Conservation (phyloP, 1,139 yeast species). For the Protomyces gravidus region DNA sequence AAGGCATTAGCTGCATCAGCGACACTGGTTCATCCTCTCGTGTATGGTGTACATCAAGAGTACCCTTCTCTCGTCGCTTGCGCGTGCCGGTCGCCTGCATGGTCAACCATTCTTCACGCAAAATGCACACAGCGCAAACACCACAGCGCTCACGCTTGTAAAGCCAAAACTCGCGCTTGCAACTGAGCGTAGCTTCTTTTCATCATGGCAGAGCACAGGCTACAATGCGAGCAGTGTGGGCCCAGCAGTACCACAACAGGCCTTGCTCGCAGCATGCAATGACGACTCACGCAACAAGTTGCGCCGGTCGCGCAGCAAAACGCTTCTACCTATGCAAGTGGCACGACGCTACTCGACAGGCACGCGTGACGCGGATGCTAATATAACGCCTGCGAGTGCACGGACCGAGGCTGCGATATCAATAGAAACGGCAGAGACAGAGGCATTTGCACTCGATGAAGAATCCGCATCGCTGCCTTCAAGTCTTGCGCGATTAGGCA, state of each 20-base stretch:
- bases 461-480: neutral
- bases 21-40: too few relatives aligned
- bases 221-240: constrained; percentile 11
- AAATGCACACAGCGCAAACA: constrained; percentile 18
- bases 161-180: constrained; percentile 22
- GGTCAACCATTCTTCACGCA: constrained; percentile 18
- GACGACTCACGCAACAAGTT: constrained; percentile 1
- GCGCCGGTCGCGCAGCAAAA: constrained; percentile 2
- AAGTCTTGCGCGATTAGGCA: neutral
- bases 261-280: constrained; percentile 4
- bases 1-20: too few relatives aligned
- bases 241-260: constrained; percentile 5
- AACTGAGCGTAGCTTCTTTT: constrained; percentile 14
- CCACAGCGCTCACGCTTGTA: constrained; percentile 15
- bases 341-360: constrained; percentile 25
- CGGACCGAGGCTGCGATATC: neutral
- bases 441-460: neutral
- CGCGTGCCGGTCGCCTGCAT: constrained; percentile 18
- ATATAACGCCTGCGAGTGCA: too few relatives aligned
- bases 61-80: constrained; percentile 8
- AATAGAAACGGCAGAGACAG: neutral
- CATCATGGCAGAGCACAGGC: constrained; percentile 18
- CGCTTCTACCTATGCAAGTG: constrained; percentile 12
- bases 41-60: constrained; percentile 3
- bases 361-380: neutral